Evolutionary conservation across 176 grass and related monocot genomes (phyloP), one percentile per base, ranked within the genome.

Genomic region (Avena sativa): DNA sequence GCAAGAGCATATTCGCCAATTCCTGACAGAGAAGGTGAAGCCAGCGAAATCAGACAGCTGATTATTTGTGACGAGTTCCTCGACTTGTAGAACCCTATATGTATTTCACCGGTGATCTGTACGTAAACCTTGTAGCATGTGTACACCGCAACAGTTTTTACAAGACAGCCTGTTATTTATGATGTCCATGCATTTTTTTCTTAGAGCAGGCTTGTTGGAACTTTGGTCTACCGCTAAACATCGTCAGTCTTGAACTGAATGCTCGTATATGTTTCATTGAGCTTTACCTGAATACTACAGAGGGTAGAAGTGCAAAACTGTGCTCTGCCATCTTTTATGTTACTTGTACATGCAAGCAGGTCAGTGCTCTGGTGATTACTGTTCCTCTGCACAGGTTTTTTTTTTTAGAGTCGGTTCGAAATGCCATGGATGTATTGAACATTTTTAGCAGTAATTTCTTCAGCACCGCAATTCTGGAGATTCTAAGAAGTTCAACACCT

Each of bases 21-120:
- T 99, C 60, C 89, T 99, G 58, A 95, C 68, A 48, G 94, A 95
- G 79, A 99, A 99, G 75, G 91, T 99, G 78, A 99, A 95, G 83
- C 86, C 81, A 49, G 69, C 9, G 26, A 92, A 83, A 11, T 75
- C 77, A 6, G 85, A 84, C 46, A 91, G 14, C 65, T 99, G 80
- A 91, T 9, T 61, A 66, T 11, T 14, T 61, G 3, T 16, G 4
- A 38, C 19, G 3, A 84, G 43, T 88, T 66, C 53, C 44, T 51
- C 28, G 11, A 32, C 14, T 21, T 76, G 49, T 69, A 40, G 28
- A 71, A 64, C 38, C 55, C 2, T 76, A 76, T 25, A 59, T 12
- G 40, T 40, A 14, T 30, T 48, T 57, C 57, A 67, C 5, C 32
- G 3, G 20, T 50, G 57, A 32, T 76, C 14, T 61, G 20, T 10